Conservation (phyloP, 139 green algal genomes). For the Zygnema circumcarinatum region DNA sequence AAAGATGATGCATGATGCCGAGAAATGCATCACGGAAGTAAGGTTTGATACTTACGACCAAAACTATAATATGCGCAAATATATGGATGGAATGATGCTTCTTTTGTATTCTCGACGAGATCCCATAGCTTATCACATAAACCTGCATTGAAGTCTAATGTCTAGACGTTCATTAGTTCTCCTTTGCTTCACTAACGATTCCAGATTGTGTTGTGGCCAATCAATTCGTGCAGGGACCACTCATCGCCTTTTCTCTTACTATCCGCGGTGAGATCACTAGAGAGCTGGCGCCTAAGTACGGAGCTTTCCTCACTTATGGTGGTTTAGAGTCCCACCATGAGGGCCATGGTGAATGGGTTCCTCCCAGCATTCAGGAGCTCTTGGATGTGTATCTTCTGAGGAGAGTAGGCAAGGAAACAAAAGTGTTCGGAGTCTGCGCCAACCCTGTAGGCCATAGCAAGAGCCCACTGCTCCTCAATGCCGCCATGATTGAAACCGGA, state of each 20-base stretch:
- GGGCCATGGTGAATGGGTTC: conserved; percentile 71
- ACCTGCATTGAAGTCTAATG: too few relatives aligned
- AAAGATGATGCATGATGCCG: too few relatives aligned
- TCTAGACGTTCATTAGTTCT: too few relatives aligned
- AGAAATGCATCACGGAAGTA: too few relatives aligned
- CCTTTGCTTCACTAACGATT: too few relatives aligned
- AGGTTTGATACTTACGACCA: too few relatives aligned
- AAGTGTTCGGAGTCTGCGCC: conserved; percentile 71
- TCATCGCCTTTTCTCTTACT: conserved; percentile 91
- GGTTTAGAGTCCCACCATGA: conserved; percentile 72
- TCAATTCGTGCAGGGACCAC: conserved; percentile 48
- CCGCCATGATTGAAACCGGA: conserved; percentile 61
- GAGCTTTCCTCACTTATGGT: conserved; percentile 93
- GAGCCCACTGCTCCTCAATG: conserved; percentile 67
- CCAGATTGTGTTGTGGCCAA: too few relatives aligned
- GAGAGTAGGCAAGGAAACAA: conserved; percentile 39
- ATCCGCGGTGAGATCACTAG: conserved; percentile 82
- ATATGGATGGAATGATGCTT: too few relatives aligned
- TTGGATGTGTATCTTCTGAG: conserved; percentile 68
- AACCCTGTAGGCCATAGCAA: conserved; percentile 87
- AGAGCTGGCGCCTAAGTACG: conserved; percentile 93
- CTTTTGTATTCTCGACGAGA: too few relatives aligned
- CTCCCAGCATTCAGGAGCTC: conserved; percentile 72
- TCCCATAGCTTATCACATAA: too few relatives aligned
- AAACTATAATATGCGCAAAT: too few relatives aligned